phyloP scores from a whole-genome alignment of 1,139 yeast species.

The Suhomyces wounanorum region DNA sequence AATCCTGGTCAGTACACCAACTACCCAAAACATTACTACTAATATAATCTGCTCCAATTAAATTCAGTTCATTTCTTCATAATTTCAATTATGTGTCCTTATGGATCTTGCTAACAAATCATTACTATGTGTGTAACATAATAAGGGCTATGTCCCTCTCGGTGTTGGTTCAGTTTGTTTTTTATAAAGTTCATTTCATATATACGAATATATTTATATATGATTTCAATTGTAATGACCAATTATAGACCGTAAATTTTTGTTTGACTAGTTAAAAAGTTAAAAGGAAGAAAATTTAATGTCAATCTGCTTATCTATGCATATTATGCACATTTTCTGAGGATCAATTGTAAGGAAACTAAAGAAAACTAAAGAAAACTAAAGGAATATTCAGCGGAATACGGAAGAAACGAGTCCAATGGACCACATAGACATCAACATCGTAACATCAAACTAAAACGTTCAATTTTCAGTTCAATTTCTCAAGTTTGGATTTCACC shows the following conservation, averaged over 20 bases:
- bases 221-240: neutral
- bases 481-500: slow-evolving; percentile 48
- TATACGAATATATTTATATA: neutral
- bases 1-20: slow-evolving; percentile 12
- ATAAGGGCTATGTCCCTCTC: neutral
- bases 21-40: slow-evolving; percentile 20
- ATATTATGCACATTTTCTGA: too few relatives aligned
- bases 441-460: too few relatives aligned
- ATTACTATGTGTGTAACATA: slow-evolving; percentile 5
- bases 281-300: too few relatives aligned
- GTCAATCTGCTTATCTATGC: too few relatives aligned
- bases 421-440: too few relatives aligned
- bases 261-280: too few relatives aligned
- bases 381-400: too few relatives aligned
- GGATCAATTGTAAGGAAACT: too few relatives aligned
- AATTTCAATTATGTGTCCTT: slow-evolving; percentile 3
- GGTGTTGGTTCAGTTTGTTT: slow-evolving; percentile 10
- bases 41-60: slow-evolving; percentile 6
- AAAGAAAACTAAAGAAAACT: too few relatives aligned
- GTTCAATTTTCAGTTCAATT: neutral
- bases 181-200: slow-evolving; percentile 1
- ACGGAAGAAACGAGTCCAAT: too few relatives aligned
- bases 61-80: slow-evolving; percentile 4
- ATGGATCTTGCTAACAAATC: slow-evolving; percentile 1
- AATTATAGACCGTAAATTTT: neutral